Base-by-base conservation (phyloP, 1,139 yeast genomes). In the Debaryomyces subglobosus region DNA sequence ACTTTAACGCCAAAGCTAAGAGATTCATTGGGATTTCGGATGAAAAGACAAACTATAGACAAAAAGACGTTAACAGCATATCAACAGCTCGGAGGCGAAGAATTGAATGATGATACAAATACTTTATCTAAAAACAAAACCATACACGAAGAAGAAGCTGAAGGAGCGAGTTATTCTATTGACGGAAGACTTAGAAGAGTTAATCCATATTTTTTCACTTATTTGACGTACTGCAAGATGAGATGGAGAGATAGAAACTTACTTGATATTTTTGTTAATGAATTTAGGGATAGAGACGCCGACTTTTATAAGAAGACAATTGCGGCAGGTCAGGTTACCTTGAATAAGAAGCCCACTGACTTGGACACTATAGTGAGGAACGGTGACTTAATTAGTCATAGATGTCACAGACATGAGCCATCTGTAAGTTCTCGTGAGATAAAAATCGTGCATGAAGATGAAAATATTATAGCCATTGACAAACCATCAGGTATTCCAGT, bases 401-500 rank as follows among this genome's bases (percentile, higher is more conserved):
- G 89, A 51, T 79, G 88, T 43, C 97, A 90, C 62, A 80, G 96
- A 49, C 97, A 94, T 60, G 98, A 92, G 60, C 96, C 97, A 2
- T 85, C 97, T 0, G 96, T 94, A 1, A 77, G 89, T 2, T 81
- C 92, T 0, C 73, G 82, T 46, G 81, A 81, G 0, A 85, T 94
- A 40, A 79, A 78, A 48, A 85, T 90, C 37, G 92, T 94, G 0
- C 82, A 78, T 61, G 92, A 91, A 61, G 86, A 90, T 62, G 94
- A 88, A 15, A 82, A 88, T 45, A 68, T 91, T 30, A 77, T 94
- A 6, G 97, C 89, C 1, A 87, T 95, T 25, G 96, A 94, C 64
- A 94, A 94, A 58, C 99, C 99, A 0, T 81, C 96, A 3, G 97
- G 99, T 0, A 81, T 94, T 3, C 98, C 99, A 0, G 97, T 87